phyloP scores from a whole-genome alignment of 306 rosid genomes.

The Sophora flavescens region DNA sequence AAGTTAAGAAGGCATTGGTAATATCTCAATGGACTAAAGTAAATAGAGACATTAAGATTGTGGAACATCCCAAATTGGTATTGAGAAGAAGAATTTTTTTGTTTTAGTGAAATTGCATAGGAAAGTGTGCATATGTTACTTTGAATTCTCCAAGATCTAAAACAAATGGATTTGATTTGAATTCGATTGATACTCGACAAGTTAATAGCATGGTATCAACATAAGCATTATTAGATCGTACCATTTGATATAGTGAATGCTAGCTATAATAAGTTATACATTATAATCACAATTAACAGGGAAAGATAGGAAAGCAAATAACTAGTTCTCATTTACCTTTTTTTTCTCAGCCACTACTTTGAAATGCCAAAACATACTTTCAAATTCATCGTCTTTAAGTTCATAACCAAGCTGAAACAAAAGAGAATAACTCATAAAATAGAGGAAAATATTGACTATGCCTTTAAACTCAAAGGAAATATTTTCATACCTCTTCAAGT shows the following conservation, averaged over 20 bases:
- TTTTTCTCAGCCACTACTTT: constrained; percentile 82
- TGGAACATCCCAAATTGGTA: background rate
- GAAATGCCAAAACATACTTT: constrained; percentile 69
- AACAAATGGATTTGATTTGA: no score
- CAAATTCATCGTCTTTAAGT: constrained; percentile 62
- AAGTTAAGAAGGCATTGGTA: no score
- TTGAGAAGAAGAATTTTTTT: background rate
- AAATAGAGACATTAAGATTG: no score
- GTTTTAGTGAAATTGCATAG: no score
- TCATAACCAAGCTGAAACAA: constrained; percentile 77
- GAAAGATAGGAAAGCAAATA: background rate
- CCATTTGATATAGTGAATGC: background rate
- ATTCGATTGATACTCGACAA: background rate
- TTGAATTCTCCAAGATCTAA: background rate
- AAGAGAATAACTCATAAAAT: background rate
- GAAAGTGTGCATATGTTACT: background rate
- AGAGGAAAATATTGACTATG: background rate
- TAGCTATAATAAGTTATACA: background rate
- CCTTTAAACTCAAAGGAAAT: background rate
- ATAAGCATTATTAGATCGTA: background rate
- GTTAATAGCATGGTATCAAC: background rate
- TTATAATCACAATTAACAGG: no score
- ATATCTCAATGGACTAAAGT: no score
- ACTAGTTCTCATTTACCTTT: constrained; percentile 59
- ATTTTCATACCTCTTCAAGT: constrained; percentile 72